Conservation (phyloP, 176 grass and related monocot species). For the Oryza officinalis region DNA sequence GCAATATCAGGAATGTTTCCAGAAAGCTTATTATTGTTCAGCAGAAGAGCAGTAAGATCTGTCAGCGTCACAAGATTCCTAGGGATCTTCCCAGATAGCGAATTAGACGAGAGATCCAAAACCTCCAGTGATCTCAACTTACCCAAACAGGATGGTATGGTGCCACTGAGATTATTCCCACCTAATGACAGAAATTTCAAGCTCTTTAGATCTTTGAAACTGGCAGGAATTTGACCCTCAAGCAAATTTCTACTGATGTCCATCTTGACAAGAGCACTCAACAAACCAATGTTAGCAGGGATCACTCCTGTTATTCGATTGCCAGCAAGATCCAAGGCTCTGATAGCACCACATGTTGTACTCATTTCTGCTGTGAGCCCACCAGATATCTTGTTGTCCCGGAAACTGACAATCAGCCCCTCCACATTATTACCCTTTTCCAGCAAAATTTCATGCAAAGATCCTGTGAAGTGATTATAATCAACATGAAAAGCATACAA, state of each 20-base stretch:
- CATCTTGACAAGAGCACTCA: conserved; percentile 61
- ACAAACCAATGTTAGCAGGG: conserved; percentile 61
- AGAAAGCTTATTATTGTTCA: conserved; percentile 77
- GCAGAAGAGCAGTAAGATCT: conserved; percentile 60
- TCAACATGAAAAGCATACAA: conserved; percentile 59
- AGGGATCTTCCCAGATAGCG: conserved; percentile 65
- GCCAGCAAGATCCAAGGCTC: conserved; percentile 66
- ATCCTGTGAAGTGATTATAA: conserved; percentile 71
- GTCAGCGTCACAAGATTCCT: conserved; percentile 49
- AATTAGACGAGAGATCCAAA: conserved; percentile 91
- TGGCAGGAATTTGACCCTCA: conserved; percentile 62
- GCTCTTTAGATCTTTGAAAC: conserved; percentile 57
- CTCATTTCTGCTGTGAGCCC: conserved; percentile 48
- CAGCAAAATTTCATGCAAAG: conserved; percentile 61
- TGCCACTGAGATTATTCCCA: conserved; percentile 70
- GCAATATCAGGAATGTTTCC: conserved; percentile 57
- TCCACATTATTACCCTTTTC: conserved; percentile 60
- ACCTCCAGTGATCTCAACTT: conserved; percentile 66
- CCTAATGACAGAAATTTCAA: conserved; percentile 79
- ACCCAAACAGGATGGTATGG: conserved; percentile 55
- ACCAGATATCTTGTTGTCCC: conserved; percentile 68
- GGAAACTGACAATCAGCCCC: conserved; percentile 54
- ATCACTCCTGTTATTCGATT: conserved; percentile 79
- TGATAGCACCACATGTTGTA: conserved; percentile 56
- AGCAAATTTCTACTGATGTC: conserved; percentile 72